Base-by-base conservation (phyloP, 2,329 filamentous ascomycete species). In the Phyllachora maydis region DNA sequence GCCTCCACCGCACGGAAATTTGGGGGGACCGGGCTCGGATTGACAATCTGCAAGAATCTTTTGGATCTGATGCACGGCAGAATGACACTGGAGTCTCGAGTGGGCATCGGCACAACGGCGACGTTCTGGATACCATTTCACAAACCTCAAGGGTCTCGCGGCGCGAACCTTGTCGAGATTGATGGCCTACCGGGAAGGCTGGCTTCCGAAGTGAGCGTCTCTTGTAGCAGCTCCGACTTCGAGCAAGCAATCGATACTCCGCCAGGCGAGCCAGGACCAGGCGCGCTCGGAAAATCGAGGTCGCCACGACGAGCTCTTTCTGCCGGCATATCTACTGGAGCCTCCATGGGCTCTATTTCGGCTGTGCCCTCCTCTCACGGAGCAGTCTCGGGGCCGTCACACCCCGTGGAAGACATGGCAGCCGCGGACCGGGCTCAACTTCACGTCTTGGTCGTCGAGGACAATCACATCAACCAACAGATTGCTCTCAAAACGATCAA, bases 41-140 rank as follows among this genome's bases (percentile, higher is more conserved):
- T 85, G 30, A 79, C 75, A 2, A 85, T 85, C 33, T 77, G 68
- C 47, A 83, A 83, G 43, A 81, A 81, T 30, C 53, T 82, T 5
- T 58, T 85, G 3, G 72, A 82, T 28, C 47, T 85, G 14, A 85
- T 88, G 78, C 65, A 65, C 28, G 78, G 78, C 5, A 49, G 60
- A n/a, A 83, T 88, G 30, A 57, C 54, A 1, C 50, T 85, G 1
- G 59, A 77, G 24, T 81, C 75, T 0, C 62, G 55, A 2, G 43
- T 73, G 2, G 73, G 70, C 3, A 50, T 52, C 7, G 77, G 77
- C 4, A 85, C 76, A 1, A 74, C 57, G n/a, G 74, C 71, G 3
- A 71, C 61, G 0, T 82, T 83, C 41, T 73, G 62, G 57, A 73
- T 85, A 22, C 72, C 74, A 0, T 82, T 85, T 49, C 69, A 65